A percentile compares a stretch with the other conserved stretches of the same genome.
Conservation (phyloP, 805 yeast species). For the Ogataea naganishii region DNA sequence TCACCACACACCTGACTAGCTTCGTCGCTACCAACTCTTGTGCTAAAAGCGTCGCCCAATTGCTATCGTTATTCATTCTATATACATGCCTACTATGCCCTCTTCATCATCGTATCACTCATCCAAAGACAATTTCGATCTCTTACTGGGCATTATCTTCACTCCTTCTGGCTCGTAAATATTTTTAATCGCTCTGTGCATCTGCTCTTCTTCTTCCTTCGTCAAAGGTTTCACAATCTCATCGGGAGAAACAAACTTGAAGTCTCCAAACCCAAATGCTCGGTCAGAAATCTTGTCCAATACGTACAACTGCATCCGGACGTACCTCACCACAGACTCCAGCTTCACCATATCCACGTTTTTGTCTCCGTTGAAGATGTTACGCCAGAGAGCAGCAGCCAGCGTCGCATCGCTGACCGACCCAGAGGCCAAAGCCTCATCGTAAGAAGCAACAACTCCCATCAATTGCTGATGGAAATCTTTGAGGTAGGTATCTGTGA, state of each 20-base stretch:
- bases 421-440: conserved; percentile 79
- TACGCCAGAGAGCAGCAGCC: conserved; percentile 83
- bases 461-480: conserved; percentile 86
- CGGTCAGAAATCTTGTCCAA: conserved; percentile 79
- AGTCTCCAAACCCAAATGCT: conserved; percentile 88
- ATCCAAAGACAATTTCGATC: conserved; percentile 39
- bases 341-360: conserved; percentile 75
- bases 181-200: conserved; percentile 40
- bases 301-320: conserved; percentile 83
- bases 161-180: conserved; percentile 43
- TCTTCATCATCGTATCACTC: too few species aligned
- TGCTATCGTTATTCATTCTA: too few species aligned
- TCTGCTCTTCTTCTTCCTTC: conserved; percentile 48
- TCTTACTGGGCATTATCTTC: conserved; percentile 51
- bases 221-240: conserved; percentile 68
- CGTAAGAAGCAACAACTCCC: conserved; percentile 85
- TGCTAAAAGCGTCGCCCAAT: too few species aligned
- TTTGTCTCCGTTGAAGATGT: conserved; percentile 77
- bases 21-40: too few species aligned
- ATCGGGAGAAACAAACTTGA: conserved; percentile 76
- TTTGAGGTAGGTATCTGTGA: conserved; percentile 78
- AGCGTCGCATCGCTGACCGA: conserved; percentile 62
- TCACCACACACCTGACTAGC: too few species aligned
- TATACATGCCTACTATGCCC: too few species aligned
- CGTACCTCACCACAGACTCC: conserved; percentile 84